Base-by-base conservation (phyloP, 2,329 filamentous ascomycete species). In the Lasiodiplodia theobromae region DNA sequence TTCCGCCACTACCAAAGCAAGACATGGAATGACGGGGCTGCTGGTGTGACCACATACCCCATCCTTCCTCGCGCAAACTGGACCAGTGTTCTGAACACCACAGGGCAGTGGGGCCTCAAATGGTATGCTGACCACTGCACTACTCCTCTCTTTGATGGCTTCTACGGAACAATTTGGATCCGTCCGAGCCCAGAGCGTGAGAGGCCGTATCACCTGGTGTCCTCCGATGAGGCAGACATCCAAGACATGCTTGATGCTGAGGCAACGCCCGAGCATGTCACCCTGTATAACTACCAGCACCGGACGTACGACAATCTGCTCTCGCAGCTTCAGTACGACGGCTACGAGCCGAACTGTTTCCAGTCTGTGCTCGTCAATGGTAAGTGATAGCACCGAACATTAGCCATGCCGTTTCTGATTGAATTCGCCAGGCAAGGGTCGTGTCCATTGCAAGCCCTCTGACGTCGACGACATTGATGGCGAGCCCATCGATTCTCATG, bases 111-210 rank as follows among this genome's bases (percentile, higher is more conserved):
- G 56, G 56, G 56, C 14, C 8, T 58, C 37, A 44, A 44, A 4
- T 58, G 56, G 56, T 58, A 58, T 18, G 37, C 34, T 5, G 56
- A 58, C 7, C 56, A 58, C 56, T 58, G 56, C 56, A 58, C 56
- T 10, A 58, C 56, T 18, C 56, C 56, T 1, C 56, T 58, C 56
- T 58, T 58, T 11, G 56, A 58, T 7, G 56, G 56, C 3, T 58
- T 58, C 11, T 58, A 58, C 21, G 56, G 56, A 12, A 44, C 56
- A 12, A 58, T 58, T 21, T 58, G 56, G 56, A 58, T 58, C 21
- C 56, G 56, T 1, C 56, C 56, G 4, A 58, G 56, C n/a, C 56
- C 56, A 14, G 56, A 44, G 37, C 34, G 56, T 14, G 56, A 58
- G 37, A 21, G 56, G 18, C 56, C 56, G 4, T 58, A 58, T 8